Conservation (phyloP, 768 basidiomycete genomes). For the Calocybe indica region DNA sequence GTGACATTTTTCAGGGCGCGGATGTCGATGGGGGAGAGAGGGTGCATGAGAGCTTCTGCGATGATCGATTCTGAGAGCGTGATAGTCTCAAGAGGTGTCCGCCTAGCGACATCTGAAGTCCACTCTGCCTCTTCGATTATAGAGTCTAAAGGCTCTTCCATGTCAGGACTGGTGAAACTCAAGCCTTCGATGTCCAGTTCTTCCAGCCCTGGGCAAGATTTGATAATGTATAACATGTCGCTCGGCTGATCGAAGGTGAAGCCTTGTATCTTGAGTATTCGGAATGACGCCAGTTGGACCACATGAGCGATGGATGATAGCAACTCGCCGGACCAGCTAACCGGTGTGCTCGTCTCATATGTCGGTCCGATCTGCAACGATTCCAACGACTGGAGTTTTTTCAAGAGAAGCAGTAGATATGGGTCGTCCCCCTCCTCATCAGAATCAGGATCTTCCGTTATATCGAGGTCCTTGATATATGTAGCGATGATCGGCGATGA, state of each 20-base stretch:
- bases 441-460: constrained; percentile 8
- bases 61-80: background rate
- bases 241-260: background rate
- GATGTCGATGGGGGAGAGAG: constrained; percentile 4
- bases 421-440: constrained; percentile 10
- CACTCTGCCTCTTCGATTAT: no score
- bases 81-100: background rate
- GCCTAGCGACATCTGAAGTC: background rate
- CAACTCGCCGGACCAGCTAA: background rate
- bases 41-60: background rate
- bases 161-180: background rate
- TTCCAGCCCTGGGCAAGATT: background rate
- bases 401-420: constrained; percentile 15
- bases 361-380: background rate
- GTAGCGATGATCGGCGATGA: constrained; percentile 16
- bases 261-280: background rate
- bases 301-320: background rate
- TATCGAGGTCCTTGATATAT: constrained; percentile 15
- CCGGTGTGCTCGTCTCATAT: background rate
- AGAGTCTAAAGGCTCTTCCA: no score
- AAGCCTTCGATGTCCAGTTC: background rate
- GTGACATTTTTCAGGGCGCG: background rate
- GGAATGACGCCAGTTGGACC: background rate
- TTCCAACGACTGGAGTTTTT: constrained; percentile 2
- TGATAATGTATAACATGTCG: background rate